Evolutionary conservation across 176 grass and related monocot species (phyloP), one percentile per base, ranked within the genome.

Genomic region (Guadua angustifolia): DNA sequence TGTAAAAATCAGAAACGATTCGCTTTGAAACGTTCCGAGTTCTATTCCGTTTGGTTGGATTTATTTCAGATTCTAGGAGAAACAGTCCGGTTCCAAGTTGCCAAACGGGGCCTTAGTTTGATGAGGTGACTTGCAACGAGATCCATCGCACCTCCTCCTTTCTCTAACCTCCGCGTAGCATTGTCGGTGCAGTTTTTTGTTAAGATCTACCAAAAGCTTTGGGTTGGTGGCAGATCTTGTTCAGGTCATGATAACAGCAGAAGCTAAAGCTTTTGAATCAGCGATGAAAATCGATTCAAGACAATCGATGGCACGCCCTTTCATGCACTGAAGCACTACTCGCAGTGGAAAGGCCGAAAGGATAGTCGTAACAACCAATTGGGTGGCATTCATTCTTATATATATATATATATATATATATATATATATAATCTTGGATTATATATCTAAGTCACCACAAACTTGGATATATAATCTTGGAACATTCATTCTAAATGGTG

Each of bases 161-260:
- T 69, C 53, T 68, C 45, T 71, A 71, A 75, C 43, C 69, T 76
- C 82, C 53, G 50, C 65, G 39, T 44, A 72, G 45, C 80, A 25
- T 11, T 78, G 83, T 67, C 77, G 84, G 73, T 73, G 88, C 88
- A 12, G 53, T 50, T 22, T 22, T 22, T 11, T 12, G 16, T 66
- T 40, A 58, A 66, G 61, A 89, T 60, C 45, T 57, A 22, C 66
- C 3, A 3, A 40, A 32, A 83, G 79, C 67, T 63, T 82, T 78
- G 35, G 78, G 88, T 90, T 78, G 84, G 73, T 90, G 26, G 59
- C 8, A 66, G 16, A 86, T 90, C 88, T 73, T 49, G 88, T 42
- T 78, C 79, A 59, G 83, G 21, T 39, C 8, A 56, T 25, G 47
- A 77, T 33, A 15, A 66, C 39, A 64, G 13, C 13, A 33, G 0